These are phyloP conservation scores for Eutrema yunnanense DNA, from an alignment of 345 rosid genomes.

Conservation along the genomic window DNA sequence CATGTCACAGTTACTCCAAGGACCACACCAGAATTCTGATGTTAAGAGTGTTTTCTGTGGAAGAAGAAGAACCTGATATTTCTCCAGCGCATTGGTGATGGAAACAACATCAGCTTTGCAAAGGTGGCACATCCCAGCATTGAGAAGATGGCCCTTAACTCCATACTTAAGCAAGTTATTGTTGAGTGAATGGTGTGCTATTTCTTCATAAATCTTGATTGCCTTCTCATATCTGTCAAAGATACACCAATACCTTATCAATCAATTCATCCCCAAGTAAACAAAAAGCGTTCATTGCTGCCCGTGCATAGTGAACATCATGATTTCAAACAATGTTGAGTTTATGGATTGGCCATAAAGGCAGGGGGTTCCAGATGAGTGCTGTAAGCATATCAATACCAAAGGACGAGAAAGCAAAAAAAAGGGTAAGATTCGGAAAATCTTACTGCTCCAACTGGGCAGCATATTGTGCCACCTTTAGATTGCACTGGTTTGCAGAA, in stretches of 20 bases:
- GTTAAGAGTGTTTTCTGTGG: not conserved
- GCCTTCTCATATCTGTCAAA: constrained; percentile 76
- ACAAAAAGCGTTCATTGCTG: not conserved
- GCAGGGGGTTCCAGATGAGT: not conserved
- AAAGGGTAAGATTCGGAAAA: constrained; percentile 10
- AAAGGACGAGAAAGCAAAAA: not conserved
- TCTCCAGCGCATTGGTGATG: constrained; percentile 81
- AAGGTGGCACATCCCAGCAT: constrained; percentile 94
- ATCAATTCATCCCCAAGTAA: not conserved
- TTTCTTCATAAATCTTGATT: constrained; percentile 83
- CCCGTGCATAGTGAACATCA: not conserved
- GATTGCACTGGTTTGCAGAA: constrained; percentile 98
- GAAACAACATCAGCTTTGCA: constrained; percentile 91
- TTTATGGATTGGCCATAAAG: not conserved
- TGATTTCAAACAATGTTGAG: not conserved
- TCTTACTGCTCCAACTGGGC: constrained; percentile 86
- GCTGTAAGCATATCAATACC: not conserved
- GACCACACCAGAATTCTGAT: not conserved
- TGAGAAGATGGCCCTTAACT: constrained; percentile 96
- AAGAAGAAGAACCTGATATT: constrained; percentile 61
- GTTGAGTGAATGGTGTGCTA: constrained; percentile 65
- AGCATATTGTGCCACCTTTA: constrained; percentile 92
- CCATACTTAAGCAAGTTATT: constrained; percentile 91
- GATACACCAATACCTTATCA: constrained; percentile 18
- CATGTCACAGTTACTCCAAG: not conserved